phyloP scores from a whole-genome alignment of 1,139 yeast genomes.

The Suhomyces guaymorum region DNA sequence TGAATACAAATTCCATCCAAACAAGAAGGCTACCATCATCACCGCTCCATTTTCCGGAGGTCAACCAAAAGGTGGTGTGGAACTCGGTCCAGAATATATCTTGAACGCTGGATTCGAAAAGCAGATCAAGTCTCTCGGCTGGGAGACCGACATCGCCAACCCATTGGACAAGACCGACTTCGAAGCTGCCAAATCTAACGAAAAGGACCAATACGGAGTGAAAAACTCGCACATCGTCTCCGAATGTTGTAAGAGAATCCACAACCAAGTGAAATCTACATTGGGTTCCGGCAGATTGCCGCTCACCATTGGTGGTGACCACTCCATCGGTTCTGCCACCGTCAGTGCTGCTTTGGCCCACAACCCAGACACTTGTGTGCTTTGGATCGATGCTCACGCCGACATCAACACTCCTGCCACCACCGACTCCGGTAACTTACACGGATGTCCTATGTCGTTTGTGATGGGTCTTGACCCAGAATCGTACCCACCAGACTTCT shows the following conservation, averaged over 20 bases:
- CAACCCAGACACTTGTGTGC: conserved; percentile 83
- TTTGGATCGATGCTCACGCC: conserved; percentile 99
- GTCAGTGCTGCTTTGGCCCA: conserved; percentile 78
- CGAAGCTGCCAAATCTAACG: conserved; percentile 41
- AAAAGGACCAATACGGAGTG: conserved; percentile 54
- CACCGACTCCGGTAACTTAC: conserved; percentile 87
- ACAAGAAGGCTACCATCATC: conserved; percentile 61
- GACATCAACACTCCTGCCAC: conserved; percentile 91
- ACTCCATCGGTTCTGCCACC: conserved; percentile 93
- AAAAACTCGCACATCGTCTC: conserved; percentile 80
- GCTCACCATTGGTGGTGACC: conserved; percentile 93
- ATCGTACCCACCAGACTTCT: conserved; percentile 64
- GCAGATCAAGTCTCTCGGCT: conserved; percentile 67
- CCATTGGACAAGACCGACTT: conserved; percentile 57
- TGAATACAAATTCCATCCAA: conserved; percentile 52
- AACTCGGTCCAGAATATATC: conserved; percentile 84
- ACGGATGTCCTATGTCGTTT: conserved; percentile 95
- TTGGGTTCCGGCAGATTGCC: conserved; percentile 59
- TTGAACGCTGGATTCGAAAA: conserved; percentile 68
- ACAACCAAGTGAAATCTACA: conserved; percentile 58
- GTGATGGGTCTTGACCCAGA: conserved; percentile 73
- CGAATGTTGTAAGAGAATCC: conserved; percentile 65
- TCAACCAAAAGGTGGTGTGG: conserved; percentile 92
- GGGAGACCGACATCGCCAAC: conserved; percentile 59
- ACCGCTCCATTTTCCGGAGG: conserved; percentile 97